Evolutionary conservation across 1,284 basidiomycete species (phyloP), one percentile per base, ranked within the genome.

Genomic region (Athelia psychrophila): DNA sequence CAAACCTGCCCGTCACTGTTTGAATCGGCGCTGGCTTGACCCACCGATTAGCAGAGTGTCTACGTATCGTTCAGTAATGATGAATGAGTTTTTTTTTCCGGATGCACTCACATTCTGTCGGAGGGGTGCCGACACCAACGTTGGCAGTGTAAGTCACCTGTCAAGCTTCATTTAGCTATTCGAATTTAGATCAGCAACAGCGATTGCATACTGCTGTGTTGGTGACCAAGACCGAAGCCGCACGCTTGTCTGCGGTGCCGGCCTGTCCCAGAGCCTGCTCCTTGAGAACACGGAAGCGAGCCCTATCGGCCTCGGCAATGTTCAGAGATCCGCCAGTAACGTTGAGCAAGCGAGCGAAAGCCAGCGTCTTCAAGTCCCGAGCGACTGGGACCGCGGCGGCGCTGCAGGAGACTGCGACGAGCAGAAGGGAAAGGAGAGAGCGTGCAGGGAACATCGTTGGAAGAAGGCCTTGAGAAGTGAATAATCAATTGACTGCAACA

Each of bases 71-170:
- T 20, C 44, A 46, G 12, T 16, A 23, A 9, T 6, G n/a, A 30
- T 23, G 6, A 42, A 5, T 42, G 16, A 42, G 38, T 6, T 18
- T 42, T 18, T 42, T 42, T 6, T 22, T n/a, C n/a, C n/a, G n/a
- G 20, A 42, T 6, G n/a, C 38, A 68, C 51, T 58, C 68, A 69
- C 77, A 77, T n/a, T 71, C 35, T 4, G 70, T 74, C 2, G 77
- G 56, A 15, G 78, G 76, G 44, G 49, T 66, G 16, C 78, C 79
- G 22, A 80, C 65, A 36, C 74, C 76, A 49, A 46, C 44, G 44
- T 46, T 46, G 25, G 44, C 44, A 27, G 44, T 46, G n/a, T 42
- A 42, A 9, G 38, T 42, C n/a, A 42, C 38, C 38, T 42, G n/a
- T 42, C 20, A 22, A n/a, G n/a, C 16, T n/a, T n/a, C n/a, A n/a